Base-by-base conservation (phyloP, 345 rosid species). In the Sonneratia alba region DNA sequence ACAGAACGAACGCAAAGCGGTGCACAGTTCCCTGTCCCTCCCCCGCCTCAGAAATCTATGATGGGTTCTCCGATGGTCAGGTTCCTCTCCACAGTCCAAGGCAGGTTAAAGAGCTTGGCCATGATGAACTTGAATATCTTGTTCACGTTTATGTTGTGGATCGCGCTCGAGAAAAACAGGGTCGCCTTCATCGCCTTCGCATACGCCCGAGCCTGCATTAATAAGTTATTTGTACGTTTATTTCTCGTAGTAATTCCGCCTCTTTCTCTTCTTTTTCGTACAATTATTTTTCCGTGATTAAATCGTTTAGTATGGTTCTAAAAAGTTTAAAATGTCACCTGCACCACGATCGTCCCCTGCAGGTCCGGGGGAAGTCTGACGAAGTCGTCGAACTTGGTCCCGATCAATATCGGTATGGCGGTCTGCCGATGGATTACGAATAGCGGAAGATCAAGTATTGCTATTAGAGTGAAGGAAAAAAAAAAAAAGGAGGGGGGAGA, bases 321-420 rank as follows among this genome's bases (percentile, higher is more conserved):
- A 42, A 4, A 5, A 7, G 5, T 47, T 47, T 13, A 0, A 4
- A 47, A 13, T 7, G 45, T 10, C 9, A 47, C 99, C 97, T 94
- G 97, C 67, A 92, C 90, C 8, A 85, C 82, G 66, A 95, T 90
- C 0, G 99, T 81, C 97, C 92, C 89, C 70, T 95, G 99, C 76
- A 95, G 82, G 82, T 95, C 87, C 9, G 91, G 93, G 42, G 99
- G 99, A 34, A 95, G 92, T 56, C 66, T 80, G 27, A 90, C 89
- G 64, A 95, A 95, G 72, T 92, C 97, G 81, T 95, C 99, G 70
- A 95, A 95, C 77, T 95, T 95, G 73, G 97, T 92, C 72, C 99
- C 99, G 70, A 95, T 85, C 74, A 95, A 56, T 72, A 95, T 83
- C 53, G 99, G 99, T 67, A 95, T 92, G 14, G 99, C 99, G 15